Evolutionary conservation across 2,329 filamentous ascomycete genomes (phyloP).

Genomic region (Cladosporium austrohemisphaericum): DNA sequence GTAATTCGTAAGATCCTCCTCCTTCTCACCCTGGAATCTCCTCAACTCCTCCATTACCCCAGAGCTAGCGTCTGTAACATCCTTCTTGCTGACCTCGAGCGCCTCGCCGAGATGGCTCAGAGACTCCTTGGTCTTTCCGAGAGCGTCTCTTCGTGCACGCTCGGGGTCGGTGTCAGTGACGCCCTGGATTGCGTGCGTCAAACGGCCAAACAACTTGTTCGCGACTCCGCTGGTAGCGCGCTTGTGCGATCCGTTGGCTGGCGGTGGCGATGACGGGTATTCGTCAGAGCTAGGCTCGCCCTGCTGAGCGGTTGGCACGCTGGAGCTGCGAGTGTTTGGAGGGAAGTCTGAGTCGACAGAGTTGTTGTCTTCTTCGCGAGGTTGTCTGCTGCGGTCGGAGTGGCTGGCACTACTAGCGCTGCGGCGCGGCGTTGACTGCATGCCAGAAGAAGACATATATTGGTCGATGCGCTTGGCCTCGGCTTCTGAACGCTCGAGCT

Average conservation of each 20-base stretch:
- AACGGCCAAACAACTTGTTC: slow-evolving; percentile 86
- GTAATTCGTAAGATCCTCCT: slow-evolving; percentile 86
- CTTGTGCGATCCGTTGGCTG: slow-evolving; percentile 53
- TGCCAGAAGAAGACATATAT: slow-evolving; percentile 74
- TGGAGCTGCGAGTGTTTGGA: slow-evolving; percentile 55
- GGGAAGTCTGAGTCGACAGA: slow-evolving; percentile 97
- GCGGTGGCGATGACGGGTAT: slow-evolving; percentile 20
- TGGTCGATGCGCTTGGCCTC: slow-evolving; percentile 93
- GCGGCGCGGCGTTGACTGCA: slow-evolving; percentile 59
- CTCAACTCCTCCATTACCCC: slow-evolving; percentile 87
- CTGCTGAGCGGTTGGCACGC: slow-evolving; percentile 23
- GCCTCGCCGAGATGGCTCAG: slow-evolving; percentile 86
- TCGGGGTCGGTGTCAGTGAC: slow-evolving; percentile 96
- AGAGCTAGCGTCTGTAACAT: slow-evolving; percentile 87
- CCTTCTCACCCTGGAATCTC: slow-evolving; percentile 91
- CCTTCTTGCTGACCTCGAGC: slow-evolving; percentile 78
- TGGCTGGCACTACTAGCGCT: slow-evolving; percentile 49
- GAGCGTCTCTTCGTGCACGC: slow-evolving; percentile 83
- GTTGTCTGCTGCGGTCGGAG: slow-evolving; percentile 23
- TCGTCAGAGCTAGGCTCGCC: slow-evolving; percentile 21
- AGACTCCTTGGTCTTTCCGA: slow-evolving; percentile 90
- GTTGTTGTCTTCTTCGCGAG: slow-evolving; percentile 67
- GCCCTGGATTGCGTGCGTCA: slow-evolving; percentile 92
- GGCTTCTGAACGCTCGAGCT: slow-evolving; percentile 86
- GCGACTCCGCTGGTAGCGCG: slow-evolving; percentile 86